Conservation (phyloP, 2,329 filamentous ascomycete genomes). For the Grosmannia huntii region DNA sequence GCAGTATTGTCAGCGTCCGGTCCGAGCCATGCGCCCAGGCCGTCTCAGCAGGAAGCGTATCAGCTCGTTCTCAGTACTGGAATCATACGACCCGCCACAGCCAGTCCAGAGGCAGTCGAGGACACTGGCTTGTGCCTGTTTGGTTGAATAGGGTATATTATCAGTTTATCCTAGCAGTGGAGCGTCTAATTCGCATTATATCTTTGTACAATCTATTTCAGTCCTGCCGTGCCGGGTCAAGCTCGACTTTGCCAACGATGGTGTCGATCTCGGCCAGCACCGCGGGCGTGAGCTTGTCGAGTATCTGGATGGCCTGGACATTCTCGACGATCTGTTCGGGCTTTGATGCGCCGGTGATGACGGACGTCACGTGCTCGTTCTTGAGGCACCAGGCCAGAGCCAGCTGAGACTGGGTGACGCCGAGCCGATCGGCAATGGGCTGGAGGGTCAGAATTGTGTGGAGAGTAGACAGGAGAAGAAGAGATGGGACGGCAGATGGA, state of each 20-base stretch:
- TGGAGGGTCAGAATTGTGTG: background rate
- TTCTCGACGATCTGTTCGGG: slow-evolving; percentile 40
- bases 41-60: too few species aligned
- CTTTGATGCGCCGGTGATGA: slow-evolving; percentile 39
- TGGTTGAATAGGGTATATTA: background rate
- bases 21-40: too few species aligned
- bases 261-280: slow-evolving; percentile 37
- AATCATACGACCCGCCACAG: too few species aligned
- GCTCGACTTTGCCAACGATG: slow-evolving; percentile 16
- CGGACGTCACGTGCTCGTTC: slow-evolving; percentile 39
- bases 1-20: too few species aligned
- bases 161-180: background rate
- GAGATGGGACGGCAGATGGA: background rate
- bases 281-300: slow-evolving; percentile 35
- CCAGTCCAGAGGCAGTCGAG: too few species aligned
- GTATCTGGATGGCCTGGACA: slow-evolving; percentile 29
- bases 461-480: background rate
- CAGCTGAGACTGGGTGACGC: slow-evolving; percentile 35
- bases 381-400: slow-evolving; percentile 41
- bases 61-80: too few species aligned
- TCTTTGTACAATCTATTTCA: background rate
- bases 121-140: too few species aligned
- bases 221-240: slow-evolving; percentile 4
- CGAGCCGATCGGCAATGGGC: slow-evolving; percentile 43
- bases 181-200: background rate